These are phyloP conservation scores for Plectranthus barbatus DNA, from an alignment of 257 asterid genomes.

Conservation along the genomic window DNA sequence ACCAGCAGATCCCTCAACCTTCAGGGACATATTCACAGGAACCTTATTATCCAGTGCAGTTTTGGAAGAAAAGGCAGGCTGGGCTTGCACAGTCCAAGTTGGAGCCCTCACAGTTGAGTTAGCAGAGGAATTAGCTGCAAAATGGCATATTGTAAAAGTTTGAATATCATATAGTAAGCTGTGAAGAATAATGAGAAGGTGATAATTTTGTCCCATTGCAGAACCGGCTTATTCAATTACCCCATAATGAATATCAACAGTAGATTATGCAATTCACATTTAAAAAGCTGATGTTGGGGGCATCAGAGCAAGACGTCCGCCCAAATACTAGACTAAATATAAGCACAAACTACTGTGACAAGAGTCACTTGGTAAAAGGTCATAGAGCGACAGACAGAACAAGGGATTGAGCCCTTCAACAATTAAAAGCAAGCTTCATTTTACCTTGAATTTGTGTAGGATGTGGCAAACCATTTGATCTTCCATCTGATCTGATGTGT, in stretches of 20 bases:
- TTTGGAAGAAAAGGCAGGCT: constrained; percentile 42
- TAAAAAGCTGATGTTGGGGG: too few species aligned
- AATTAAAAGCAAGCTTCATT: neutral
- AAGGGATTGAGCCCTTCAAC: neutral
- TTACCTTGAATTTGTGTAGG: constrained; percentile 65
- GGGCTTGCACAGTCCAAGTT: constrained; percentile 68
- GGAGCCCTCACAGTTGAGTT: constrained; percentile 49
- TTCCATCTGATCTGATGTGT: constrained; percentile 59
- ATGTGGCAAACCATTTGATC: constrained; percentile 55
- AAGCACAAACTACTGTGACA: constrained; percentile 3
- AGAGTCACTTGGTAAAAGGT: constrained; percentile 5
- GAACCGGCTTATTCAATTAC: too few species aligned
- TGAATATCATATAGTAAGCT: neutral
- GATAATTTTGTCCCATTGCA: neutral
- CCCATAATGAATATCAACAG: too few species aligned
- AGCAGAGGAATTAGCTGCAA: constrained; percentile 52
- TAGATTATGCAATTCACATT: too few species aligned
- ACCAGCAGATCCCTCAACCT: constrained; percentile 52
- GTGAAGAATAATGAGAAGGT: constrained; percentile 11
- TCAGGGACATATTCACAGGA: constrained; percentile 36
- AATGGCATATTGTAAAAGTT: constrained; percentile 5
- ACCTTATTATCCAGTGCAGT: constrained; percentile 41
- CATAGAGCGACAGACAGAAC: neutral
- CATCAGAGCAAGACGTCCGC: neutral
- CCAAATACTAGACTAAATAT: neutral